Conservation (phyloP, 2,329 filamentous ascomycete species). For the Zasmidium citrigriseum region DNA sequence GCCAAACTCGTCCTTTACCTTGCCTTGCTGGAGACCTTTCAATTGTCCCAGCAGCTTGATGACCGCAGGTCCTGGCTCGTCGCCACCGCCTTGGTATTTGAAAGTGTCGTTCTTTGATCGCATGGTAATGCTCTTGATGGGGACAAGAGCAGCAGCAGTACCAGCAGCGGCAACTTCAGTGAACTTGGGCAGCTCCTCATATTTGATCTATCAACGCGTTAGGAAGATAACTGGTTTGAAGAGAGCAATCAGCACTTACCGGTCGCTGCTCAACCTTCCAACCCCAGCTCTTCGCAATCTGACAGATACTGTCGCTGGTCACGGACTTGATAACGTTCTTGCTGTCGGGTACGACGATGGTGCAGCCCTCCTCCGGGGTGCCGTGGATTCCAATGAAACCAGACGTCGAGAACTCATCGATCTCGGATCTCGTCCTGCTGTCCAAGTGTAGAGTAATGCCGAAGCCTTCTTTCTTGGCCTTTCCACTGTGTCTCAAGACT, state of each 20-base stretch:
- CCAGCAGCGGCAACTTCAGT: constrained; percentile 87
- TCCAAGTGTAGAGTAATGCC: constrained; percentile 96
- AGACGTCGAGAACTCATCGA: constrained; percentile 95
- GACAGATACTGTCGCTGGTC: constrained; percentile 75
- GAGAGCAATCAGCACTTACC: constrained; percentile 46
- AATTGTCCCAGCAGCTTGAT: constrained; percentile 72
- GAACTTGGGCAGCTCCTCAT: constrained; percentile 64
- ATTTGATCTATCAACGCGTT: constrained; percentile 56
- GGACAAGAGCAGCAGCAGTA: constrained; percentile 87
- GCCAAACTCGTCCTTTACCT: constrained; percentile 71
- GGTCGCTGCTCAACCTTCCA: constrained; percentile 79
- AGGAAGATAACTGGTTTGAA: not conserved
- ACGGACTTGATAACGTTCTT: constrained; percentile 85
- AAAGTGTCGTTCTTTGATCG: constrained; percentile 59
- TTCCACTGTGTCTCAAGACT: constrained; percentile 83
- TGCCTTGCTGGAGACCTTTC: constrained; percentile 83
- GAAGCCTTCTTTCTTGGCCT: constrained; percentile 74
- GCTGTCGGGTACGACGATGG: constrained; percentile 83
- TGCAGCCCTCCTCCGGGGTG: constrained; percentile 55
- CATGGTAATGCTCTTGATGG: constrained; percentile 86
- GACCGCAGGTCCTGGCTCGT: constrained; percentile 74
- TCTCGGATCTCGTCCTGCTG: constrained; percentile 76
- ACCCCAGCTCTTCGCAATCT: constrained; percentile 75
- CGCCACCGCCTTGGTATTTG: constrained; percentile 55
- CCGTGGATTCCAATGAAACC: constrained; percentile 82